Evolutionary conservation across 768 basidiomycete species (phyloP), one percentile per base, ranked within the genome.

Genomic region (Russula sp.): DNA sequence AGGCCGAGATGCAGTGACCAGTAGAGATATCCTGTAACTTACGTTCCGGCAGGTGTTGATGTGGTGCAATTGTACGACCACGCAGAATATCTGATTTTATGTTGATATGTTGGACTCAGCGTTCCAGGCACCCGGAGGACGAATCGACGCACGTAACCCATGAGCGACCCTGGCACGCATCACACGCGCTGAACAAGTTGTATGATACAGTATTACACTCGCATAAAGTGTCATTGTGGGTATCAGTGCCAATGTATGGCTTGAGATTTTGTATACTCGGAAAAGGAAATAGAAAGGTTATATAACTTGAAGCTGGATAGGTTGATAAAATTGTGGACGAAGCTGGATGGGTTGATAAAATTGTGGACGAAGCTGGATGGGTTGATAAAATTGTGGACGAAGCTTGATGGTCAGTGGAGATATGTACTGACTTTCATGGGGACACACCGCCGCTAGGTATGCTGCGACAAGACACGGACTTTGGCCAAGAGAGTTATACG

Each of bases 101-200:
- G 20, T 20, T 16, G 22, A 49, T 20, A 45, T 31, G 32, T 47
- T 34, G 31, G 11, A 22, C 8, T 42, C 34, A 14, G 45, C 2
- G 8, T 31, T 6, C 20, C 14, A 72, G n/a, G 31, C 3, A 13
- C 22, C 22, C 22, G 22, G 35, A 49, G 20, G 1, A 48, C 22
- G 1, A 47, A 45, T 44, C 27, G 9, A 66, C 66, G 48, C 51
- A 68, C 67, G 51, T 5, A 14, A 18, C 27, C 67, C 61, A 66
- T 2, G 32, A 0, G 13, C 34, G n/a, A 8, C 59, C 56, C 52
- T 73, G 72, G 49, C 72, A 73, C 27, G 62, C 60, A 53, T 64
- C 71, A 56, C 72, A 73, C 6, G 72, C 72, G 40, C 66, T 66
- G 34, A 73, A 64, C 20, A 73, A 55, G 31, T 64, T 67, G 61